These are phyloP conservation scores for Lasiodiplodia sp. DNA, from an alignment of 2,329 filamentous ascomycete genomes.

Conservation along the genomic window DNA sequence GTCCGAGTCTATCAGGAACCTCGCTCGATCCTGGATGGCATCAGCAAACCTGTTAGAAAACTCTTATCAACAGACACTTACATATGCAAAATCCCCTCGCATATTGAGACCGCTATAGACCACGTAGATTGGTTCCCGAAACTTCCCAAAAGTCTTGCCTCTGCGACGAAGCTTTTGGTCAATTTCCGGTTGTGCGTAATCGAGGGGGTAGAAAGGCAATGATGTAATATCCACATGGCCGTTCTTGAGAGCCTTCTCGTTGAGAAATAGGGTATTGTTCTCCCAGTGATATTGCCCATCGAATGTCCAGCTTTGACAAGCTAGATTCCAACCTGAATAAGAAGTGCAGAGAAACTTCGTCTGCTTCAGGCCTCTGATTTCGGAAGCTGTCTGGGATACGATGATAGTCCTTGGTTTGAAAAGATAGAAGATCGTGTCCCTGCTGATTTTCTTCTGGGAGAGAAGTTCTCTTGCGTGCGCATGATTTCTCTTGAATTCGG, in stretches of 20 bases:
- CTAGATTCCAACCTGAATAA: fast-evolving
- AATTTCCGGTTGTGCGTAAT: not conserved
- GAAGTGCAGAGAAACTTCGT: too few relatives aligned
- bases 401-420: too few relatives aligned
- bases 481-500: too few relatives aligned
- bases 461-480: too few relatives aligned
- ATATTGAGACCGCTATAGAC: not conserved
- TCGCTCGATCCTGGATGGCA: too few relatives aligned
- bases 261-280: fast-evolving
- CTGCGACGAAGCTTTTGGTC: not conserved
- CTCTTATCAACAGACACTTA: not conserved
- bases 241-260: not conserved
- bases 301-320: not conserved
- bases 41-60: not conserved
- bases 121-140: not conserved
- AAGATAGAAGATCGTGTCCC: too few relatives aligned
- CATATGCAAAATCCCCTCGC: not conserved
- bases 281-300: not conserved
- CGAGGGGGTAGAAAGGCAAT: not conserved
- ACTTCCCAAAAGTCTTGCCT: not conserved
- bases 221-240: not conserved
- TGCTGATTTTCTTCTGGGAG: too few relatives aligned
- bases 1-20: not conserved
- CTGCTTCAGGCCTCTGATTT: too few relatives aligned
- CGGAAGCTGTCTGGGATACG: too few relatives aligned